Percentiles rank a stretch among this genome's conserved stretches.
Conservation (phyloP, 176 grass and related monocot species). For the Aegilops umbellulata region DNA sequence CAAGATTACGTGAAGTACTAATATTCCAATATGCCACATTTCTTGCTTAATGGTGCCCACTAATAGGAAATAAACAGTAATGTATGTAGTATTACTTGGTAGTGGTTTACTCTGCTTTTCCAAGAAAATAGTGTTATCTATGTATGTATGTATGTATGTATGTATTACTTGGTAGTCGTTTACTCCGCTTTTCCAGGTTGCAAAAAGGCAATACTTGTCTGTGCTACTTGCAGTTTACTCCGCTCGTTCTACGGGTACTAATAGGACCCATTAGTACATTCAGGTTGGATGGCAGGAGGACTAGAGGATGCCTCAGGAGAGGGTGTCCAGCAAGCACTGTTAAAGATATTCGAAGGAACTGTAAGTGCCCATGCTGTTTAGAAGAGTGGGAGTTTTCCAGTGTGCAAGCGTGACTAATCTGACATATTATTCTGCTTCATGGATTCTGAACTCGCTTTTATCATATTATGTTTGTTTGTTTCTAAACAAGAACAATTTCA, state of each 20-base stretch:
- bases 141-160: slow-evolving; percentile 9
- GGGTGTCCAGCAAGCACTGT: slow-evolving; percentile 36
- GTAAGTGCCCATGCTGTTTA: slow-evolving; percentile 18
- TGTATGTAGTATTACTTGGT: no score
- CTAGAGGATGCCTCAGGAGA: slow-evolving; percentile 58
- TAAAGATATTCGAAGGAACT: slow-evolving; percentile 83
- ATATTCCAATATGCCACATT: no score
- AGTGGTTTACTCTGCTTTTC: no score
- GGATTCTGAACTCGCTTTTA: background rate
- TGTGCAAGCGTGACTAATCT: no score
- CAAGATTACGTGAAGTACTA: no score
- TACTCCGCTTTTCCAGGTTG: no score
- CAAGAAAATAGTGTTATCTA: no score
- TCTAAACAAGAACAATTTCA: slow-evolving; percentile 1
- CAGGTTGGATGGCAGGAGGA: slow-evolving; percentile 37
- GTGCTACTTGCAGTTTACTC: no score
- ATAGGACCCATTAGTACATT: slow-evolving; percentile 16
- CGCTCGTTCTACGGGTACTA: background rate
- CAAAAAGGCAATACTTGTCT: no score
- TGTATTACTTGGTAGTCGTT: no score
- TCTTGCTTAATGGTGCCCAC: no score
- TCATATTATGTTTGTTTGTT: background rate
- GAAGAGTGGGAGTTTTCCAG: background rate
- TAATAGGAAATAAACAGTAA: no score
- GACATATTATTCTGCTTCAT: background rate